These are phyloP conservation scores for Tuber aestivum DNA, from an alignment of 495 filamentous ascomycete genomes.

Conservation along the genomic window DNA sequence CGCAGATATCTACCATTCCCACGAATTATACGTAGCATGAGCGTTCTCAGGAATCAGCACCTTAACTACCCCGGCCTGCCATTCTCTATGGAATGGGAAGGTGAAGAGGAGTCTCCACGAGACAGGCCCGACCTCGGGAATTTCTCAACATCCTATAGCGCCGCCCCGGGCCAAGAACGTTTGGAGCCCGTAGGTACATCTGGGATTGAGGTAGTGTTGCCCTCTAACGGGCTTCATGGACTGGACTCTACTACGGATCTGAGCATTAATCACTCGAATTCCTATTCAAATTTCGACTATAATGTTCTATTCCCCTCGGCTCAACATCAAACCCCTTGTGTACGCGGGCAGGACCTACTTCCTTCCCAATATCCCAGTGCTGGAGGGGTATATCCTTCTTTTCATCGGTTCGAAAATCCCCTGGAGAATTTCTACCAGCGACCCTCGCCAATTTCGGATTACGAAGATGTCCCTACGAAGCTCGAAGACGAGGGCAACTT, in stretches of 20 bases:
- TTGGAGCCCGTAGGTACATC: neutral
- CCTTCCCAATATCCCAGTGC: neutral
- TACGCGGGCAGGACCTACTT: neutral
- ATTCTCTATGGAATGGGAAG: constrained; percentile 1
- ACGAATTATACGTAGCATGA: neutral
- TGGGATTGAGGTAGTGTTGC: neutral
- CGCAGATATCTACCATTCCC: neutral
- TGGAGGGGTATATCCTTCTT: neutral
- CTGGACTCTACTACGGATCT: neutral
- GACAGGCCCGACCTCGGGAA: neutral
- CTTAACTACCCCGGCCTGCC: neutral
- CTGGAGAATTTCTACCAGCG: neutral
- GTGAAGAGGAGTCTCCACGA: neutral
- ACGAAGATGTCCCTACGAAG: constrained; percentile 7
- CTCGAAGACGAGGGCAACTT: constrained; percentile 12
- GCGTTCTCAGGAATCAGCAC: neutral
- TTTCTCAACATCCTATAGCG: neutral
- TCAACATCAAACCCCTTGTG: neutral
- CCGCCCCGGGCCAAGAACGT: neutral
- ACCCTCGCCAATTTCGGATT: constrained; percentile 26
- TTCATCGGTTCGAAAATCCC: neutral
- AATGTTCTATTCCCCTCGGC: neutral
- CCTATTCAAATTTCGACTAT: neutral
- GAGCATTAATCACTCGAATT: neutral
- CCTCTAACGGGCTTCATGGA: neutral